Percentiles rank a stretch among this genome's conserved stretches.
These are phyloP conservation scores for Tetradesmus obliquus DNA, from an alignment of 139 green algal genomes.

Conservation along the genomic window DNA sequence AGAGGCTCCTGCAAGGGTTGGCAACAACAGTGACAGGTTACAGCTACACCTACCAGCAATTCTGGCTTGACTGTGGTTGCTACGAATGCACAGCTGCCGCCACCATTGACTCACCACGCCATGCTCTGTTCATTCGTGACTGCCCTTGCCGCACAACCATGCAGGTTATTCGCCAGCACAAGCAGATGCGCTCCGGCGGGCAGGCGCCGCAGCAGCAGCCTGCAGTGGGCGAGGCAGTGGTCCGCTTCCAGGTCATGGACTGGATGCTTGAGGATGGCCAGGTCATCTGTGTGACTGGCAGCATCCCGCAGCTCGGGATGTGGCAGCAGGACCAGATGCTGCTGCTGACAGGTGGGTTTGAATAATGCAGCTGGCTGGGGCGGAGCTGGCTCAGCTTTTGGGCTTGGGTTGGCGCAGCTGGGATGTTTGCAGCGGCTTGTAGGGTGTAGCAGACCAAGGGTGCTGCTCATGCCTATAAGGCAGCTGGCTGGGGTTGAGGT, in stretches of 20 bases:
- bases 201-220: constrained; percentile 33
- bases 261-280: constrained; percentile 59
- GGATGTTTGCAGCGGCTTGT: neutral
- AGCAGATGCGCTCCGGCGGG: constrained; percentile 20
- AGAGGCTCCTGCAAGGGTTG: neutral
- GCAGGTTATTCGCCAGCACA: constrained; percentile 45
- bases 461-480: neutral
- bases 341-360: constrained; percentile 64
- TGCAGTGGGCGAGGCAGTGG: constrained; percentile 54
- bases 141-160: neutral
- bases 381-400: neutral
- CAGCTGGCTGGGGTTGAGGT: too few relatives aligned
- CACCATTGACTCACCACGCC: neutral
- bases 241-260: constrained; percentile 66
- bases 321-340: constrained; percentile 83
- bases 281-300: constrained; percentile 74
- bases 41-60: neutral
- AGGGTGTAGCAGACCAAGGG: neutral
- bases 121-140: neutral
- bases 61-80: neutral
- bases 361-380: neutral
- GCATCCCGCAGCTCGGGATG: constrained; percentile 75
- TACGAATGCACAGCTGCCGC: neutral
- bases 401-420: neutral
- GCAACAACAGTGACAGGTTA: neutral